Conservation (phyloP, 2,329 filamentous ascomycete genomes). For the Clarireedia hainanense region DNA sequence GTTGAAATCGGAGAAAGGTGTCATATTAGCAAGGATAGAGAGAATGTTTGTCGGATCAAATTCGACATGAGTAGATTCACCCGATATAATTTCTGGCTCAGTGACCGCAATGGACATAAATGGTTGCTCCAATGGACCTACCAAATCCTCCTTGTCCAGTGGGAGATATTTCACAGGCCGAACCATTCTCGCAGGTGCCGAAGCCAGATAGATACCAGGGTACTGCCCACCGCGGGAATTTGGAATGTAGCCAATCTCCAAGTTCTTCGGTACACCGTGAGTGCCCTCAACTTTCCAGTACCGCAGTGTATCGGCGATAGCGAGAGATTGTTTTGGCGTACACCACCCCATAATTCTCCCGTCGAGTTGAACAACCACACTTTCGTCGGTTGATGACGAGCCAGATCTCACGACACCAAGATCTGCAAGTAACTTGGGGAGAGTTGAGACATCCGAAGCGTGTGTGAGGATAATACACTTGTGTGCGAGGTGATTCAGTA, state of each 20-base stretch:
- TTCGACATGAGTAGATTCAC: slow-evolving; percentile 87
- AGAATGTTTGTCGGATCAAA: slow-evolving; percentile 93
- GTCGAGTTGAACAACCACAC: slow-evolving; percentile 83
- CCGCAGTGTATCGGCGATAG: slow-evolving; percentile 78
- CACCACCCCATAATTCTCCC: slow-evolving; percentile 88
- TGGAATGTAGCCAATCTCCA: slow-evolving; percentile 90
- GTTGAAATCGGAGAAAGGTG: slow-evolving; percentile 97
- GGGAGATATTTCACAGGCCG: slow-evolving; percentile 88
- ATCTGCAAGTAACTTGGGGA: slow-evolving; percentile 68
- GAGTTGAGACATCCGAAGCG: slow-evolving; percentile 61
- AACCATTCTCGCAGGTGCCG: slow-evolving; percentile 77
- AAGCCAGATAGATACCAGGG: slow-evolving; percentile 90
- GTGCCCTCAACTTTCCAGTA: slow-evolving; percentile 93
- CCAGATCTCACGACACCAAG: slow-evolving; percentile 72
- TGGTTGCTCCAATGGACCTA: slow-evolving; percentile 91
- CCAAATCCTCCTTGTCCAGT: slow-evolving; percentile 75
- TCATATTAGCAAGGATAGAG: slow-evolving; percentile 97
- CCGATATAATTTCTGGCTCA: slow-evolving; percentile 80
- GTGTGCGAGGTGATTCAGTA: slow-evolving; percentile 91
- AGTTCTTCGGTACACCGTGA: slow-evolving; percentile 69
- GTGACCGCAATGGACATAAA: slow-evolving; percentile 97
- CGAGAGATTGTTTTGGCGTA: slow-evolving; percentile 70
- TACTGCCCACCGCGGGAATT: slow-evolving; percentile 88
- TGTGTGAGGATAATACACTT: slow-evolving; percentile 85
- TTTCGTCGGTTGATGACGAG: slow-evolving; percentile 73